Percentiles rank a stretch among this genome's conserved stretches.
Evolutionary conservation across 1,284 basidiomycete species (phyloP).

Genomic region (Chiua sp.): DNA sequence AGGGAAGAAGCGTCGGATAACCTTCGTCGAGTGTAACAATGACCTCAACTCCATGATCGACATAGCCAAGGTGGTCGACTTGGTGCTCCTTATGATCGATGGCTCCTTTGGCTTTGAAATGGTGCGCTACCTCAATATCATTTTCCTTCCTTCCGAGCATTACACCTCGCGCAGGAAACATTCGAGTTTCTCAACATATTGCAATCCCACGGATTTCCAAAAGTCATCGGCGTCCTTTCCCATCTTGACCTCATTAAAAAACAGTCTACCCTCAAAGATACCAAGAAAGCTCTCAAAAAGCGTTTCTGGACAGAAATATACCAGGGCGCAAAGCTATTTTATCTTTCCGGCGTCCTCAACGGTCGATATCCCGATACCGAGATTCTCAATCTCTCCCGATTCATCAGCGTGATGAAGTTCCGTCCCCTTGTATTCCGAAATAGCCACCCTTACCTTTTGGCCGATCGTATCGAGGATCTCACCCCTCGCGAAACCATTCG

Average conservation of each 20-base stretch:
- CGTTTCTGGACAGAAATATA: constrained; percentile 99
- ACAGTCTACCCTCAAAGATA: constrained; percentile 82
- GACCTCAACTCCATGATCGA: constrained; percentile 99
- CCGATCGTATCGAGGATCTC: constrained; percentile 94
- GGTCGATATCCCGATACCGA: constrained; percentile 98
- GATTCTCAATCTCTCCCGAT: constrained; percentile 94
- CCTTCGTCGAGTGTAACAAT: constrained; percentile 98
- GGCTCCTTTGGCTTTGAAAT: constrained; percentile 99
- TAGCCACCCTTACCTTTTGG: constrained; percentile 94
- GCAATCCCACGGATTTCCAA: constrained; percentile 97
- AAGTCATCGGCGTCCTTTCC: constrained; percentile 96
- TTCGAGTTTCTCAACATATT: constrained; percentile 99
- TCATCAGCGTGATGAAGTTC: constrained; percentile 99
- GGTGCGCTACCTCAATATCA: constrained; percentile 53
- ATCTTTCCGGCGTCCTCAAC: constrained; percentile 97
- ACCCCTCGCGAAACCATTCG: constrained; percentile 89
- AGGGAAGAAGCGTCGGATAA: constrained; percentile 91
- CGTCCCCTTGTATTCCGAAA: constrained; percentile 97
- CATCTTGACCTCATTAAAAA: constrained; percentile 99
- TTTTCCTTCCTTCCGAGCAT: background rate
- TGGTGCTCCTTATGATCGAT: constrained; percentile 97
- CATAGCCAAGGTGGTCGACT: constrained; percentile 94
- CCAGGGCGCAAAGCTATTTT: constrained; percentile 98
- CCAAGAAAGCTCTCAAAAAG: constrained; percentile 96
- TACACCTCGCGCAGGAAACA: constrained; percentile 73